Conservation (phyloP, 139 green algal genomes). For the Chlamydomonas applanata region DNA sequence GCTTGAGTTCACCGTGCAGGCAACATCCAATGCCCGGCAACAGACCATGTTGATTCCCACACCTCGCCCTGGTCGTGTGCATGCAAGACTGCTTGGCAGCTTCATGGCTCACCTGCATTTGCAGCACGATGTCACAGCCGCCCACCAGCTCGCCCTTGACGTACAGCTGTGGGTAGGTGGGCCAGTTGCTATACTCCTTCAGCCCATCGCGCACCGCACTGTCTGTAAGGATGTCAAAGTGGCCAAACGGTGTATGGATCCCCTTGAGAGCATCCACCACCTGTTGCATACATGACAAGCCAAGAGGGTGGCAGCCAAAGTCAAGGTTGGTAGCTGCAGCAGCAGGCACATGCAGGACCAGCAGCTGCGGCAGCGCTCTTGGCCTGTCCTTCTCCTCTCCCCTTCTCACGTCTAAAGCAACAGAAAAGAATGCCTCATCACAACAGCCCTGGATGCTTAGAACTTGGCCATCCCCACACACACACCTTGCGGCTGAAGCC, state of each 20-base stretch:
- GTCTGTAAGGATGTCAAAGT: slow-evolving; percentile 88
- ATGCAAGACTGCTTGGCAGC: background rate
- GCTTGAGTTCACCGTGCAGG: background rate
- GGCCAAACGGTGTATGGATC: slow-evolving; percentile 51
- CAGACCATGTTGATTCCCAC: background rate
- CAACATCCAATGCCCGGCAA: background rate
- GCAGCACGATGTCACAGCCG: slow-evolving; percentile 73
- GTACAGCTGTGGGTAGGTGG: slow-evolving; percentile 83
- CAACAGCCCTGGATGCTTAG: too few relatives aligned
- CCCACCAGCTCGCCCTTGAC: slow-evolving; percentile 71
- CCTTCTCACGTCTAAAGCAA: too few relatives aligned
- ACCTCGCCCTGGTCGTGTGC: background rate
- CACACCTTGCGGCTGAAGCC: slow-evolving; percentile 83
- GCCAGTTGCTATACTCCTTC: slow-evolving; percentile 83
- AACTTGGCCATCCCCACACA: too few relatives aligned
- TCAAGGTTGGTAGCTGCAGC: too few relatives aligned
- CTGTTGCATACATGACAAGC: background rate
- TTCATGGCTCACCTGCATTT: slow-evolving; percentile 36
- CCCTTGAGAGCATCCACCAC: slow-evolving; percentile 12
- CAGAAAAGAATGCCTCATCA: too few relatives aligned
- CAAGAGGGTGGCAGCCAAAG: too few relatives aligned
- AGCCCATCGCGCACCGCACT: slow-evolving; percentile 79
- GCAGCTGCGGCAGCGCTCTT: too few relatives aligned
- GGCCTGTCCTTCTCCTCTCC: too few relatives aligned
- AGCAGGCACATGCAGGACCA: too few relatives aligned